Conservation (phyloP, 73 alveolate genomes). For the Paramecium tetraurelia region DNA sequence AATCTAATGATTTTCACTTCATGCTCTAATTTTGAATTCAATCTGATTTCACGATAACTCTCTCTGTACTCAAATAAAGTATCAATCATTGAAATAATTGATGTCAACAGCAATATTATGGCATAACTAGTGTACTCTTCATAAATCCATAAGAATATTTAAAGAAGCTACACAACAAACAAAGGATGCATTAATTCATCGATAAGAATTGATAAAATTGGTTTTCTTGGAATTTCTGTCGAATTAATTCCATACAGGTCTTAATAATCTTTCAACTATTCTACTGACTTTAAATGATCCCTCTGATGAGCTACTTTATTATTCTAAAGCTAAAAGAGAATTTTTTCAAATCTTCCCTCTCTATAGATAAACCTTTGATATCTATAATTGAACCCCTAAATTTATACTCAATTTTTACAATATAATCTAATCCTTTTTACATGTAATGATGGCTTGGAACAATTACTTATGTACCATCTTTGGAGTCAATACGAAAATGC, state of each 20-base stretch:
- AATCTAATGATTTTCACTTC: background rate
- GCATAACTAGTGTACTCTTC: slow-evolving; percentile 33
- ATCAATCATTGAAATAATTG: slow-evolving; percentile 4
- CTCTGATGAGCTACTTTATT: background rate
- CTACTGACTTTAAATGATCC: background rate
- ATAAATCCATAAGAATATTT: slow-evolving; percentile 31
- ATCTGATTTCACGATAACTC: background rate
- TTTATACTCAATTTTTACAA: background rate
- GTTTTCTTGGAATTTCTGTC: background rate
- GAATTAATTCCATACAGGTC: background rate
- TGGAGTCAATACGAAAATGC: background rate
- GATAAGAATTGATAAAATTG: background rate
- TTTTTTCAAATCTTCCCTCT: background rate
- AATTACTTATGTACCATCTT: background rate
- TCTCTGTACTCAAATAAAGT: background rate
- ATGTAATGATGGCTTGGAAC: background rate
- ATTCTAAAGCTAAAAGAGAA: background rate
- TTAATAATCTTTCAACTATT: background rate
- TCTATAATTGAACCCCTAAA: background rate
- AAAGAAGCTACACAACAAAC: background rate
- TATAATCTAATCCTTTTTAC: background rate
- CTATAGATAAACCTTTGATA: background rate
- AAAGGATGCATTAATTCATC: slow-evolving; percentile 38
- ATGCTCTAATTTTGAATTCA: background rate
- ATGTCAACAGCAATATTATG: background rate